Evolutionary conservation across 2,329 filamentous ascomycete genomes (phyloP), one percentile per base, ranked within the genome.

Genomic region (Aureobasidium sp.): DNA sequence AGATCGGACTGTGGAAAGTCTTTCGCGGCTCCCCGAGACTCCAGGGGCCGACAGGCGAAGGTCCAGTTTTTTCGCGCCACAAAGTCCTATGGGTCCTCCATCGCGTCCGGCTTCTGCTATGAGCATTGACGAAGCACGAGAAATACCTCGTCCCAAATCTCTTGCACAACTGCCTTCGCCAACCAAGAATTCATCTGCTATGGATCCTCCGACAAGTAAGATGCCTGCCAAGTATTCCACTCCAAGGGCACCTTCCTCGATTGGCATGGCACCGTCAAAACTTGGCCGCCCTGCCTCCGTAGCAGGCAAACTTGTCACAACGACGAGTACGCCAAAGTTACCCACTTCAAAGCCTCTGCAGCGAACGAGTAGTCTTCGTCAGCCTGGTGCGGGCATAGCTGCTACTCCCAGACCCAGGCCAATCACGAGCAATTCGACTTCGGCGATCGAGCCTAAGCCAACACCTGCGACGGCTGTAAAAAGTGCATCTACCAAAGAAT

Each of bases 1-100:
- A 0, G 92, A 97, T 68, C 81, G 93, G 62, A 95, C 92, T 0
- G 86, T 96, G 45, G 90, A 96, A 72, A 96, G 90, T 0, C 77
- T 97, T 6, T 82, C 91, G 3, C 83, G 85, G 50, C 78, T 96
- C 33, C 89, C 91, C 0, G 85, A 89, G 0, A 94, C 91, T 0
- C 91, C 92, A 5, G 84, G 83, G 0, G 73, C 88, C 49, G 83
- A 81, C 58, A 84, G 84, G 63, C 84, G 85, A 60, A 78, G 82
- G 9, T 90, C 90, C 0, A 85, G 83, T 61, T 91, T 96, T 72
- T 94, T 89, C 70, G 85, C 85, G 53, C 74, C 79, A 1, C 79
- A 85, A n/a, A 82, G 82, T 63, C 78, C 81, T 7, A 82, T 82
- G 74, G 79, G 80, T 19, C 82, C 87, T 5, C 69, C 90, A 73